These are phyloP conservation scores for Coniosporium apollinis DNA, from an alignment of 495 filamentous ascomycete species.

Conservation along the genomic window DNA sequence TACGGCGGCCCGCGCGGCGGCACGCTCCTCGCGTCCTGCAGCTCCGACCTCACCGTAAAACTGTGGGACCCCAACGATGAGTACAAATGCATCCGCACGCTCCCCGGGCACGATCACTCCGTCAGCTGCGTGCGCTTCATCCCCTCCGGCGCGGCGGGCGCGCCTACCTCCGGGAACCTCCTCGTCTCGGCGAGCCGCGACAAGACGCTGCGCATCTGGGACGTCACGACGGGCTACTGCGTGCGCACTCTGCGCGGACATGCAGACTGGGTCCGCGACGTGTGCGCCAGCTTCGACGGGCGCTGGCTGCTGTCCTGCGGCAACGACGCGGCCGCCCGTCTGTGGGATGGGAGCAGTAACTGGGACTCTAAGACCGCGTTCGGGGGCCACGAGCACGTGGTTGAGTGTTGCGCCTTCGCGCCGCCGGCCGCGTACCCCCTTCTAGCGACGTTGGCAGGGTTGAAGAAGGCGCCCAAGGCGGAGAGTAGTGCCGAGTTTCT, in stretches of 20 bases:
- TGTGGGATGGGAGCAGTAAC: slow-evolving; percentile 68
- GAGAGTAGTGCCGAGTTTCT: slow-evolving; percentile 74
- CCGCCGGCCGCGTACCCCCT: slow-evolving; percentile 62
- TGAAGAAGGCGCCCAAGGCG: slow-evolving; percentile 61
- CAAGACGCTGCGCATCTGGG: slow-evolving; percentile 76
- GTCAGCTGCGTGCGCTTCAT: slow-evolving; percentile 82
- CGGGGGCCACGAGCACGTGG: slow-evolving; percentile 74
- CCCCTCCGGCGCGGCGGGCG: slow-evolving; percentile 54
- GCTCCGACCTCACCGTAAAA: slow-evolving; percentile 83
- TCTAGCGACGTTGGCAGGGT: slow-evolving; percentile 62
- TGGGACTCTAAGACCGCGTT: slow-evolving; percentile 65
- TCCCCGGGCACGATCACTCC: slow-evolving; percentile 85
- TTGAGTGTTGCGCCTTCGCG: slow-evolving; percentile 81
- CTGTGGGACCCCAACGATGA: slow-evolving; percentile 89
- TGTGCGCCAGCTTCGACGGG: slow-evolving; percentile 69
- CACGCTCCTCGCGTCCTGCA: slow-evolving; percentile 79
- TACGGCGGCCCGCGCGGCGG: slow-evolving; percentile 79
- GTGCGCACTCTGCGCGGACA: slow-evolving; percentile 71
- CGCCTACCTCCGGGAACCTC: slow-evolving; percentile 50
- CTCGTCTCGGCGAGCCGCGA: slow-evolving; percentile 70
- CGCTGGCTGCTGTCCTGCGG: slow-evolving; percentile 66
- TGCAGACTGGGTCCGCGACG: slow-evolving; percentile 79
- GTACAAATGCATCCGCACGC: slow-evolving; percentile 88
- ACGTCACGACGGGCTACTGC: slow-evolving; percentile 84
- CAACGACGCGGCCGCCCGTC: slow-evolving; percentile 60